Evolutionary conservation across 495 filamentous ascomycete genomes (phyloP).

Genomic region (Penicillium nucicola): DNA sequence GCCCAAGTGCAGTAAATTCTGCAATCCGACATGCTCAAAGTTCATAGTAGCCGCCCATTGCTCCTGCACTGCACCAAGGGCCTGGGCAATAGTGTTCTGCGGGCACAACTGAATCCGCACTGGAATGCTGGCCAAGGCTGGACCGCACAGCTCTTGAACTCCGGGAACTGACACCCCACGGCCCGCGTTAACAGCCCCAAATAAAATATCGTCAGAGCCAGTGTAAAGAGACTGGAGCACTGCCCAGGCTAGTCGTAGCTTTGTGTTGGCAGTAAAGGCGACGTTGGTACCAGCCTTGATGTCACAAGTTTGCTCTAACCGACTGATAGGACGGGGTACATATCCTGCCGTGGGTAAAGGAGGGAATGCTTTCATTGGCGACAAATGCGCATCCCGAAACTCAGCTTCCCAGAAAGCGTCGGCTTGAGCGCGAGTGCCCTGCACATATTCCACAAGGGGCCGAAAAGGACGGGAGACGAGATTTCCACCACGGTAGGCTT

Average conservation of each 20-base stretch:
- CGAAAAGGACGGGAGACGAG: conserved; percentile 9
- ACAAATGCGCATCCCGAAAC: conserved; percentile 1
- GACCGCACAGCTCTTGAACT: neutral
- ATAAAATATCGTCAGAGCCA: neutral
- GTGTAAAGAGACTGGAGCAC: neutral
- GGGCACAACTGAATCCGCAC: neutral
- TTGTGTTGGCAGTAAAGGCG: conserved; percentile 4
- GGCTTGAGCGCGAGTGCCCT: neutral
- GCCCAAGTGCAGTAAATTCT: conserved; percentile 33
- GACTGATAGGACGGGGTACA: neutral
- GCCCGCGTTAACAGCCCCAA: neutral
- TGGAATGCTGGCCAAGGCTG: neutral
- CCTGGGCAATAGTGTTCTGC: neutral
- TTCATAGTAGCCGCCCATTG: conserved; percentile 24
- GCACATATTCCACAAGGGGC: conserved; percentile 14
- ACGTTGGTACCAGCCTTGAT: neutral
- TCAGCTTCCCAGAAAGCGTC: conserved; percentile 6
- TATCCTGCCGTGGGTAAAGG: conserved; percentile 1
- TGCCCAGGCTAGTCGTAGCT: neutral
- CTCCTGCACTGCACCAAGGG: conserved; percentile 21
- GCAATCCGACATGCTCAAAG: conserved; percentile 41
- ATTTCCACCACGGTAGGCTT: conserved; percentile 7
- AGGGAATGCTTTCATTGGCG: conserved; percentile 2
- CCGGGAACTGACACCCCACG: neutral
- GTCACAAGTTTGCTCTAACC: neutral